Evolutionary conservation across 352 stramenopile species (phyloP).

Genomic region (Halophytophthora batemanensis): DNA sequence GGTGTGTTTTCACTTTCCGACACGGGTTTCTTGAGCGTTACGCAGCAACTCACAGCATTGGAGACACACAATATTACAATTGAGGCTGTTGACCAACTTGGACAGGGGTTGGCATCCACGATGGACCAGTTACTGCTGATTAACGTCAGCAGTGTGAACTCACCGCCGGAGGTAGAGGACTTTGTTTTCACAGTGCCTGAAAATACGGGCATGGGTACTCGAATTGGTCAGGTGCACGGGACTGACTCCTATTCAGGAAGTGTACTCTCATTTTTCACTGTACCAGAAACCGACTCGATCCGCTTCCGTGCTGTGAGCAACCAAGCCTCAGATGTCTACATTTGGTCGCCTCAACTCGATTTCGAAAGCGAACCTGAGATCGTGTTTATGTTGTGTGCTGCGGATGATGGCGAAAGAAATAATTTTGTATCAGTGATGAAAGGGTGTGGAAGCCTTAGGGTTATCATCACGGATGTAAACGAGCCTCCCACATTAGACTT

Average conservation of each 20-base stretch:
- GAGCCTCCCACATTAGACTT: constrained; percentile 27
- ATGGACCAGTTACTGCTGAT: constrained; percentile 14
- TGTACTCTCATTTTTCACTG: constrained; percentile 38
- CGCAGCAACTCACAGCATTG: constrained; percentile 4
- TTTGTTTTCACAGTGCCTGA: constrained; percentile 20
- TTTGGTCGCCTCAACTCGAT: constrained; percentile 28
- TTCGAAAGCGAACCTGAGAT: constrained; percentile 33
- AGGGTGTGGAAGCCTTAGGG: constrained; percentile 34
- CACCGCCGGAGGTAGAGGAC: constrained; percentile 10
- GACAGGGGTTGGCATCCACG: constrained; percentile 10
- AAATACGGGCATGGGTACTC: constrained; percentile 14
- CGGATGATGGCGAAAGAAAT: constrained; percentile 44
- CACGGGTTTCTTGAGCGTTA: constrained; percentile 2
- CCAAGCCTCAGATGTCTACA: constrained; percentile 26
- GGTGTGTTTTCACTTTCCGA: constrained; percentile 5
- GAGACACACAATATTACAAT: constrained; percentile 16
- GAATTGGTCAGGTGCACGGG: constrained; percentile 31
- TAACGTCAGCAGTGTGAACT: constrained; percentile 19
- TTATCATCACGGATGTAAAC: constrained; percentile 40
- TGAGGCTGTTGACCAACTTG: constrained; percentile 13
- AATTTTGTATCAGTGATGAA: constrained; percentile 44
- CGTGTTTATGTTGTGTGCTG: constrained; percentile 38
- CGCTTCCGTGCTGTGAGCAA: constrained; percentile 25
- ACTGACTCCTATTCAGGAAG: constrained; percentile 33
- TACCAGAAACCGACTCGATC: constrained; percentile 25